Conservation (phyloP, 805 yeast species). For the Schwanniomyces vanrijiae region DNA sequence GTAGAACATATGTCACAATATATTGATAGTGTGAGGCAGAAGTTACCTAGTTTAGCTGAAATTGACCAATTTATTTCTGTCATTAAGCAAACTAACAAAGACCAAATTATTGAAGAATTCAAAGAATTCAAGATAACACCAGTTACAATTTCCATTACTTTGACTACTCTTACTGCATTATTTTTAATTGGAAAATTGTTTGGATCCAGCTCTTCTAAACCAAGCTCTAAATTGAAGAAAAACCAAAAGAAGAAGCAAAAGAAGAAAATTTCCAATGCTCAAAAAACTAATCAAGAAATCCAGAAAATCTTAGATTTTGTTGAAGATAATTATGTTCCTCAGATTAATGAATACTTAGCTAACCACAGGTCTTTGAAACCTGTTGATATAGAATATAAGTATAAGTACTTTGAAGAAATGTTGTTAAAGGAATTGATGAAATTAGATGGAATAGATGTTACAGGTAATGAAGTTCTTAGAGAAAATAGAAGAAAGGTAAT, state of each 20-base stretch:
- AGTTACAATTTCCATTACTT: constrained; percentile 31
- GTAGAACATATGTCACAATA: not conserved
- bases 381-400: constrained; percentile 46
- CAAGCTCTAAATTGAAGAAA: constrained; percentile 9
- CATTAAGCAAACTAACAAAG: constrained; percentile 5
- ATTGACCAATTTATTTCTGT: constrained; percentile 10
- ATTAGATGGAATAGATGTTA: constrained; percentile 63
- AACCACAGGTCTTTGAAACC: constrained; percentile 21
- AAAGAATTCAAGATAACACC: constrained; percentile 28
- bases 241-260: constrained; percentile 24
- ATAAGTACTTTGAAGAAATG: constrained; percentile 64
- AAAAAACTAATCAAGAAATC: constrained; percentile 38
- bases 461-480: constrained; percentile 51
- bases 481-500: constrained; percentile 59
- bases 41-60: constrained; percentile 7
- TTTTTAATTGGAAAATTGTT: constrained; percentile 21
- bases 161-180: constrained; percentile 29
- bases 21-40: not conserved
- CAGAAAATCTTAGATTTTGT: constrained; percentile 40
- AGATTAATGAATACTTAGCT: constrained; percentile 33
- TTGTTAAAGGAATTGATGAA: constrained; percentile 64
- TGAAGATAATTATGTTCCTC: constrained; percentile 39
- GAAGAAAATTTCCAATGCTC: constrained; percentile 40
- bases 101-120: constrained; percentile 32
- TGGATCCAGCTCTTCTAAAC: constrained; percentile 4